phyloP scores from a whole-genome alignment of 495 filamentous ascomycete species.

The Hypoxylon subgilvum region DNA sequence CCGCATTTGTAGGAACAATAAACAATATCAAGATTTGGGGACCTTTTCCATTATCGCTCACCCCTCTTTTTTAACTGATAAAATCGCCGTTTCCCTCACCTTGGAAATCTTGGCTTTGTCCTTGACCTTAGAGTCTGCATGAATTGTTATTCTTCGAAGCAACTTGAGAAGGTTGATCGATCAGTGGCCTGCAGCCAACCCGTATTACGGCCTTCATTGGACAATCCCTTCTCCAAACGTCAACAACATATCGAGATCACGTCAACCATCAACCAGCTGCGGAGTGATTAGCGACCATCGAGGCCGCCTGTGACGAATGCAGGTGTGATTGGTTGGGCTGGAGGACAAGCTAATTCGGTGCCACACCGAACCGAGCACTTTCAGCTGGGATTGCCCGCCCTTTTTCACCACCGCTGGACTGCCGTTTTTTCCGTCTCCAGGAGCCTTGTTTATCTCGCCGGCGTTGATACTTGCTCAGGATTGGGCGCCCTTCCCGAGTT shows the following conservation, averaged over 20 bases:
- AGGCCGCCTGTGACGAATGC: slow-evolving; percentile 28
- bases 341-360: slow-evolving; percentile 27
- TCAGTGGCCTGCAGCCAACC: not conserved
- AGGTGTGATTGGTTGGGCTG: slow-evolving; percentile 24
- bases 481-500: too few species aligned
- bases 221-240: slow-evolving; percentile 39
- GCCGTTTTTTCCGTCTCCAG: slow-evolving; percentile 23
- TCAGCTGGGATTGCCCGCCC: slow-evolving; percentile 32
- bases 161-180: slow-evolving; percentile 8
- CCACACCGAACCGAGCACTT: slow-evolving; percentile 32
- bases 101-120: slow-evolving; percentile 1
- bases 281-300: slow-evolving; percentile 33
- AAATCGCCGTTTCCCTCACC: slow-evolving; percentile 1
- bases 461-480: too few species aligned
- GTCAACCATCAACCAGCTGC: slow-evolving; percentile 37
- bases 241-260: slow-evolving; percentile 39
- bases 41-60: not conserved
- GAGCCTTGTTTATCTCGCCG: too few species aligned
- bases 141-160: too few species aligned
- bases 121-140: slow-evolving; percentile 13
- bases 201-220: slow-evolving; percentile 30
- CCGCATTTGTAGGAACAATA: not conserved
- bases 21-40: too few species aligned
- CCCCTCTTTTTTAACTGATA: not conserved
- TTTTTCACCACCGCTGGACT: slow-evolving; percentile 1